Conservation (phyloP, 2,329 filamentous ascomycete genomes). For the Neodidymelliopsis sp. region DNA sequence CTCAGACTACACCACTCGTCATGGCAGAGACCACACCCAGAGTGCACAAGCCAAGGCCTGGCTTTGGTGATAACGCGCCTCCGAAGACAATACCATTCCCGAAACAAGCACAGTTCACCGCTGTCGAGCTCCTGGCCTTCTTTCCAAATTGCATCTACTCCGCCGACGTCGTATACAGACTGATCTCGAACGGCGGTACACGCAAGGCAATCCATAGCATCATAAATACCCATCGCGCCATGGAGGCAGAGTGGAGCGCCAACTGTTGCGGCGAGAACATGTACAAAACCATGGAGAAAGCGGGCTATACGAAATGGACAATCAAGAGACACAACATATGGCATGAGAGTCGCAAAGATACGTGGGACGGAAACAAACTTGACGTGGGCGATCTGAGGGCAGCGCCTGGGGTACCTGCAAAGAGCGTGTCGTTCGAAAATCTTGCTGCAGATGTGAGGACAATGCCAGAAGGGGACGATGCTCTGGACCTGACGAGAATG, state of each 20-base stretch:
- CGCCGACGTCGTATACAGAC: constrained; percentile 30
- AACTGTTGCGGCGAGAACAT: constrained; percentile 23
- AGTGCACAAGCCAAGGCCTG: not conserved
- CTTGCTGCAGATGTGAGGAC: constrained; percentile 24
- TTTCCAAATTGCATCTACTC: constrained; percentile 31
- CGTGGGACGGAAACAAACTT: constrained; percentile 22
- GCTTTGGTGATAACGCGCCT: constrained; percentile 19
- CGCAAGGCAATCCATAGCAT: constrained; percentile 21
- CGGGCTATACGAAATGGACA: constrained; percentile 28
- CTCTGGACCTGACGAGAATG: constrained; percentile 35
- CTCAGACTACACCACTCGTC: not conserved
- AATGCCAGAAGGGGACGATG: constrained; percentile 27
- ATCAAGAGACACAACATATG: constrained; percentile 20
- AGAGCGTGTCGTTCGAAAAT: constrained; percentile 24
- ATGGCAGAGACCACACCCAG: constrained; percentile 3
- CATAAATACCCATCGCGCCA: constrained; percentile 23
- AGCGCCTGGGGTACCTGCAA: not conserved
- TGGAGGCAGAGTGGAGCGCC: constrained; percentile 16
- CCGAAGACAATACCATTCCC: constrained; percentile 25
- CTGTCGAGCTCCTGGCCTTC: constrained; percentile 33
- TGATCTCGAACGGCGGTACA: constrained; percentile 30
- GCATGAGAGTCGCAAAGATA: constrained; percentile 2
- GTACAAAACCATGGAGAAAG: constrained; percentile 28
- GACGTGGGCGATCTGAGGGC: constrained; percentile 1
- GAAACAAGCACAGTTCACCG: constrained; percentile 23